Percentiles rank a stretch among this genome's conserved stretches.
These are phyloP conservation scores for Poronia punctata DNA, from an alignment of 495 filamentous ascomycete genomes.

Conservation along the genomic window DNA sequence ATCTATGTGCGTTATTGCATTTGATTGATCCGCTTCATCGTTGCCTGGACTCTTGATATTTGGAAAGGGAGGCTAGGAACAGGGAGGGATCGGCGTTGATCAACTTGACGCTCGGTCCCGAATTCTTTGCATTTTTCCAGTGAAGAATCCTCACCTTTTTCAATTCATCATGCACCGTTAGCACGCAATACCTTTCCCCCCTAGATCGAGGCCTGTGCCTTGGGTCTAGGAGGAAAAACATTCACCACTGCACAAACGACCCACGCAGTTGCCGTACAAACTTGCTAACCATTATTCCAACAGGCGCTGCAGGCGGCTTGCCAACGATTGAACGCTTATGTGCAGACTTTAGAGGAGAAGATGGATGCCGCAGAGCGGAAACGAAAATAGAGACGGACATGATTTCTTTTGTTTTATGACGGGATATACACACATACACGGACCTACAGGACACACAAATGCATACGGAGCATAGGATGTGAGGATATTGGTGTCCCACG, in stretches of 20 bases:
- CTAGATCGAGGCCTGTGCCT: no score
- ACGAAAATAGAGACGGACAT: constrained; percentile 30
- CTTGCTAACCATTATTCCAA: constrained; percentile 3
- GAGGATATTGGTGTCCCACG: no score
- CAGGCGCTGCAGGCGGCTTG: constrained; percentile 86
- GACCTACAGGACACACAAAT: not conserved
- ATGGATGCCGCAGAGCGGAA: constrained; percentile 57
- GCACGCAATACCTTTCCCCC: constrained; percentile 2
- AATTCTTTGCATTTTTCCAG: constrained; percentile 12
- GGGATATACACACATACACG: not conserved
- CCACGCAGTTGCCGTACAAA: not conserved
- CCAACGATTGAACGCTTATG: constrained; percentile 75
- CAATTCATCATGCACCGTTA: not conserved
- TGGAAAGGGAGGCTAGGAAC: constrained; percentile 8
- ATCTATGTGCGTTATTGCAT: constrained; percentile 74
- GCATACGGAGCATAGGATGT: constrained; percentile 7
- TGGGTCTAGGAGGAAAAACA: no score
- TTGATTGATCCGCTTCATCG: constrained; percentile 29
- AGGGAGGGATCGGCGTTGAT: constrained; percentile 7
- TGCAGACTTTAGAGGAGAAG: constrained; percentile 74
- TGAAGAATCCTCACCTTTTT: constrained; percentile 9
- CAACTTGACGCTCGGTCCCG: constrained; percentile 1
- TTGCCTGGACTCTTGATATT: constrained; percentile 12
- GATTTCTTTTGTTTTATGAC: constrained; percentile 3
- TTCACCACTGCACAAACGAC: constrained; percentile 14